These are phyloP conservation scores for Trifolium pratense DNA, from an alignment of 306 rosid genomes.

Conservation along the genomic window DNA sequence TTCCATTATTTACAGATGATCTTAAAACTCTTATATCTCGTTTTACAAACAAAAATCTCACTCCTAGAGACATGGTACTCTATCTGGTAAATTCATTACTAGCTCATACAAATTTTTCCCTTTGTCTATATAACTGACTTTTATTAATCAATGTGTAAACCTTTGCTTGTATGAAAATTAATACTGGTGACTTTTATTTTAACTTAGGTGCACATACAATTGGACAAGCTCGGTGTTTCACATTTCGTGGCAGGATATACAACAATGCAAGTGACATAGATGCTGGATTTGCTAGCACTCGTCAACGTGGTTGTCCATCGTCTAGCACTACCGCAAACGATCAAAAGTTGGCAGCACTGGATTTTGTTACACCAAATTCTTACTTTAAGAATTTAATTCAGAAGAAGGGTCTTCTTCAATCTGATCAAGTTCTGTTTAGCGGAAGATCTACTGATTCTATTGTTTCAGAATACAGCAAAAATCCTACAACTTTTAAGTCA, in stretches of 20 bases:
- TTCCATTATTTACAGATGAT: slow-evolving; percentile 40
- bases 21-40: slow-evolving; percentile 40
- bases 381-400: slow-evolving; percentile 61
- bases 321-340: slow-evolving; percentile 6
- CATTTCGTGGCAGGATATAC: slow-evolving; percentile 60
- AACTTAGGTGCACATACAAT: slow-evolving; percentile 53
- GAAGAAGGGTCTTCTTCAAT: slow-evolving; percentile 61
- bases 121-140: neutral
- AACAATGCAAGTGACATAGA: slow-evolving; percentile 53
- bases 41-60: slow-evolving; percentile 28
- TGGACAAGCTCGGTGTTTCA: slow-evolving; percentile 49
- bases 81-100: slow-evolving; percentile 34
- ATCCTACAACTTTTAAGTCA: slow-evolving; percentile 43
- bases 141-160: neutral
- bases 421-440: slow-evolving; percentile 51
- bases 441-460: slow-evolving; percentile 44
- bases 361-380: slow-evolving; percentile 63
- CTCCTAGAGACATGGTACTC: slow-evolving; percentile 45
- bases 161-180: neutral
- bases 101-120: neutral
- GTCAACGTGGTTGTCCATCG: slow-evolving; percentile 51
- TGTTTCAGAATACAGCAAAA: slow-evolving; percentile 41
- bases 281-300: slow-evolving; percentile 55
- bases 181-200: neutral
- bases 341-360: slow-evolving; percentile 53